Conservation (phyloP, 805 yeast genomes). For the Nakazawaea pomicola region DNA sequence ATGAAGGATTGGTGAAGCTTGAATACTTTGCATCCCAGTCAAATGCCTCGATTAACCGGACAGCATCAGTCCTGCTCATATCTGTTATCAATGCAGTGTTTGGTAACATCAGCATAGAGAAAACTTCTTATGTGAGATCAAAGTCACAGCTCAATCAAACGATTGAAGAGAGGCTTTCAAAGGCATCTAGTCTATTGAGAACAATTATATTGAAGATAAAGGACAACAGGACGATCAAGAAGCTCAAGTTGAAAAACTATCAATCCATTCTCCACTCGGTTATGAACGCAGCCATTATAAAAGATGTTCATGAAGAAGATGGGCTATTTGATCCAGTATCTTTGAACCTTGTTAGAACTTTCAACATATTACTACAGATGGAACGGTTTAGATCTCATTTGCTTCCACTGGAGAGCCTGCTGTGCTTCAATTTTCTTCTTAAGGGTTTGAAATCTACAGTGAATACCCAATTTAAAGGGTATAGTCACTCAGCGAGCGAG, state of each 20-base stretch:
- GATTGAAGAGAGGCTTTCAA: constrained; percentile 26
- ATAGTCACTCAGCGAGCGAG: constrained; percentile 15
- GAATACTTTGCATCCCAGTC: constrained; percentile 25
- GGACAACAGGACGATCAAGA: constrained; percentile 11
- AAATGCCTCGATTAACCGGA: constrained; percentile 16
- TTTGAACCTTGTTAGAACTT: constrained; percentile 22
- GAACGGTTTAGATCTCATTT: constrained; percentile 24
- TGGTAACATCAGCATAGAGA: constrained; percentile 31
- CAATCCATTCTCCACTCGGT: no score
- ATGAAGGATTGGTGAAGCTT: constrained; percentile 40
- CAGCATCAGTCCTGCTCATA: constrained; percentile 21
- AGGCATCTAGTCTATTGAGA: constrained; percentile 29
- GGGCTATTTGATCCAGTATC: constrained; percentile 24
- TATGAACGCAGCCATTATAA: constrained; percentile 17
- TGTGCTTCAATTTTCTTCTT: constrained; percentile 15
- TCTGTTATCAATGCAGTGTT: constrained; percentile 23
- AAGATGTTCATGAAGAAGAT: constrained; percentile 3
- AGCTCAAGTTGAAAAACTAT: constrained; percentile 23
- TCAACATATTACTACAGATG: constrained; percentile 21
- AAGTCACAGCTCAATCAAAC: constrained; percentile 18
- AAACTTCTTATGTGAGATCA: constrained; percentile 22
- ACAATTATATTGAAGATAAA: constrained; percentile 19
- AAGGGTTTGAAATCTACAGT: constrained; percentile 13
- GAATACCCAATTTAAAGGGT: constrained; percentile 1
- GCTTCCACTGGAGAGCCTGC: constrained; percentile 14